Percentiles rank a stretch among this genome's conserved stretches.
These are phyloP conservation scores for Purshia tridentata DNA, from an alignment of 306 rosid genomes.

Conservation along the genomic window DNA sequence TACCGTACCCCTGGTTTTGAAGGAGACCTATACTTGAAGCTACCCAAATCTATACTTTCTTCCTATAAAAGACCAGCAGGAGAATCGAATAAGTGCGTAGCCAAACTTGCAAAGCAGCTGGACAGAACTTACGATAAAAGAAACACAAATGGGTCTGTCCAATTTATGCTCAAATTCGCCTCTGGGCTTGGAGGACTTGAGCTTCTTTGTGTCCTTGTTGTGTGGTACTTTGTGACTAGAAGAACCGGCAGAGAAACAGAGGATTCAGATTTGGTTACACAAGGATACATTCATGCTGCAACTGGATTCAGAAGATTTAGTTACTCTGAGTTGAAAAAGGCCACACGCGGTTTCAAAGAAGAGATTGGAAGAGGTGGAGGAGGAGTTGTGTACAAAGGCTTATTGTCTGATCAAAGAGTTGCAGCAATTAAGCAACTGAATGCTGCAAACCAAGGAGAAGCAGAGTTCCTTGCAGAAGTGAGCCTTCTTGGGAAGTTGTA, in stretches of 20 bases:
- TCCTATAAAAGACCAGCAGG: neutral
- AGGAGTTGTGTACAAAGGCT: conserved; percentile 50
- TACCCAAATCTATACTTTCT: conserved; percentile 26
- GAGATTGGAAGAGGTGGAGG: conserved; percentile 63
- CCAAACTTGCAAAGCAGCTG: conserved; percentile 4
- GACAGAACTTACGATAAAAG: conserved; percentile 20
- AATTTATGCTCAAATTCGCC: conserved; percentile 43
- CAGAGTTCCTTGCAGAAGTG: conserved; percentile 55
- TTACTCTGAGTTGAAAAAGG: conserved; percentile 47
- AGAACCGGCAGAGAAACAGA: neutral
- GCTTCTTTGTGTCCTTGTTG: conserved; percentile 27
- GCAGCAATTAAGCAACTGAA: conserved; percentile 43
- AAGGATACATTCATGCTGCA: conserved; percentile 37
- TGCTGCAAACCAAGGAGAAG: conserved; percentile 52
- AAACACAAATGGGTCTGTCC: conserved; percentile 6
- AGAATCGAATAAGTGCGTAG: conserved; percentile 17
- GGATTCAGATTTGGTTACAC: neutral
- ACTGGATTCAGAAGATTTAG: conserved; percentile 47
- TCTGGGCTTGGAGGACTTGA: conserved; percentile 41
- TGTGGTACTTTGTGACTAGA: conserved; percentile 34
- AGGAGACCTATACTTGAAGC: conserved; percentile 37
- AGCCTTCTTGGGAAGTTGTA: conserved; percentile 54
- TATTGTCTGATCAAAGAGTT: conserved; percentile 38
- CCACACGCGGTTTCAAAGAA: conserved; percentile 42
- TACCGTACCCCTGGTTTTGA: conserved; percentile 27